Base-by-base conservation (phyloP, 495 filamentous ascomycete species). In the Trichoderma asperelloides region DNA sequence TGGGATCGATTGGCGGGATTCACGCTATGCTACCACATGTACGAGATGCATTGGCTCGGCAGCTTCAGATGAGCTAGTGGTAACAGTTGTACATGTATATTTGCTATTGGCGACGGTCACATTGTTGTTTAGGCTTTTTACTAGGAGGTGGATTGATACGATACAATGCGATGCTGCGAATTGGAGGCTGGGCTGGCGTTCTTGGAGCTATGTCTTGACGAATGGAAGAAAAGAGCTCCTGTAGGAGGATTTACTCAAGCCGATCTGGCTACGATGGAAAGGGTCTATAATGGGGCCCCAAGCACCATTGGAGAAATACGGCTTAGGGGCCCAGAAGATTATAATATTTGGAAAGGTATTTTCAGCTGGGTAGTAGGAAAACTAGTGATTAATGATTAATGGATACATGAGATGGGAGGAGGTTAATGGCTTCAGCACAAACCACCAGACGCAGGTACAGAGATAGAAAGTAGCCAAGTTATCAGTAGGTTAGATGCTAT, bases 1-100 rank as follows among this genome's bases (percentile, higher is more conserved):
- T 67, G 57, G 66, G 66, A 47, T 40, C 55, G 66, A 43, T 47
- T 67, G 37, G 57, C 60, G n/a, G 41, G 23, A 25, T 28, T 67
- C 37, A 47, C 40, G 27, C 66, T 62, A 41, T 67, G 66, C 57
- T 63, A 67, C 33, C 63, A 64, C 23, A 33, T 60, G 55, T 60
- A 60, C 27, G 55, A 60, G 8, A 21, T 15, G 55, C 55, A 60
- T 30, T 60, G 55, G 55, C 55, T 60, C 55, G 23, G 55, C 25
- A 60, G 55, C 55, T 60, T 60, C 25, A 18, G 25, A 15, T 60
- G 55, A 60, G 55, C 55, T 27, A 60, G 25, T 30, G 55, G 25
- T 30, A 30, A 12, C 25, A 25, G 55, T 30, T 60, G 27, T 25
- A 8, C 55, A 30, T 51, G 47, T 51, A 51, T 21, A 23, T 51